phyloP scores from a whole-genome alignment of 2,329 filamentous ascomycete species.

The Aspergillus amoenus region DNA sequence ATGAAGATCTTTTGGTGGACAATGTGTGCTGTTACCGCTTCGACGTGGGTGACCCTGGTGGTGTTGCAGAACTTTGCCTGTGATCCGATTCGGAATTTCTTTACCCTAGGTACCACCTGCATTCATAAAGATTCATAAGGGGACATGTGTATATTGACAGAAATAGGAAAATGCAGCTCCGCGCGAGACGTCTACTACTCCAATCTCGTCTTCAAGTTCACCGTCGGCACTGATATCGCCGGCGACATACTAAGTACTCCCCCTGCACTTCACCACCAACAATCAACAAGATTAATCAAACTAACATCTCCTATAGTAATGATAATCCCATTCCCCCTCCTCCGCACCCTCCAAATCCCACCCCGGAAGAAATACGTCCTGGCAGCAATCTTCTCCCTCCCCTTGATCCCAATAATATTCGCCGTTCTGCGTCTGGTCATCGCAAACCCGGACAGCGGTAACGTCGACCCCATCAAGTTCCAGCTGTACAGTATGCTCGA shows the following conservation, averaged over 20 bases:
- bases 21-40: conserved; percentile 1
- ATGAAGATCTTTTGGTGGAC: background rate
- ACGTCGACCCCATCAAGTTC: conserved; percentile 7
- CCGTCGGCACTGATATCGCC: conserved; percentile 3
- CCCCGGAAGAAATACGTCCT: background rate
- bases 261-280: background rate
- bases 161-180: background rate
- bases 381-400: background rate
- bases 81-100: conserved; percentile 5
- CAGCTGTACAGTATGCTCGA: conserved; percentile 2
- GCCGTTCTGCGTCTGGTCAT: conserved; percentile 3
- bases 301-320: background rate
- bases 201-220: conserved; percentile 5
- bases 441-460: background rate
- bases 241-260: background rate
- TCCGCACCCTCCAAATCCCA: background rate
- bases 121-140: background rate
- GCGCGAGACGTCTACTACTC: conserved; percentile 1
- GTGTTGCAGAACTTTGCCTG: conserved; percentile 4
- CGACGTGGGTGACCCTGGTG: background rate
- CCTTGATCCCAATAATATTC: background rate
- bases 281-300: background rate
- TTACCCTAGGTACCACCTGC: background rate
- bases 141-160: background rate
- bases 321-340: conserved; percentile 3